Percentiles rank a stretch among this genome's conserved stretches.
Evolutionary conservation across 1,284 basidiomycete genomes (phyloP).

Genomic region (Takashimella tepidaria): DNA sequence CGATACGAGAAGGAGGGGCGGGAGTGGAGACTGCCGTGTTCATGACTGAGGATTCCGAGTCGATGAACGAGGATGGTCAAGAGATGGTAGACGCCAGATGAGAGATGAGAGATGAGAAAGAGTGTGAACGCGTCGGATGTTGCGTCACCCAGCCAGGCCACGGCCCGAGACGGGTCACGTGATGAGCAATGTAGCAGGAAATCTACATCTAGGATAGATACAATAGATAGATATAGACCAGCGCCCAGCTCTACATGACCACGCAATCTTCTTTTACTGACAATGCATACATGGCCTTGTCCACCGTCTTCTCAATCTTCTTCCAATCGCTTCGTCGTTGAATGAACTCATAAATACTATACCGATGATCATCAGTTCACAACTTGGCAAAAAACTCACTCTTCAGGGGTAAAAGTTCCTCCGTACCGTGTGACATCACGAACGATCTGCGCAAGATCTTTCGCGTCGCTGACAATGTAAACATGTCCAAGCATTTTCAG

Average conservation of each 20-base stretch:
- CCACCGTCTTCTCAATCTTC: slow-evolving; percentile 89
- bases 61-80: background rate
- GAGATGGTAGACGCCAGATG: background rate
- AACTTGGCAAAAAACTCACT: slow-evolving; percentile 50
- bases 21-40: background rate
- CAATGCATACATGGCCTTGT: slow-evolving; percentile 83
- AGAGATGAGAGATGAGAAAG: background rate
- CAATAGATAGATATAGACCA: too few species aligned
- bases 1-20: background rate
- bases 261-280: slow-evolving; percentile 87
- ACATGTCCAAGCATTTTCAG: slow-evolving; percentile 96
- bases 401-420: slow-evolving; percentile 84
- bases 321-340: slow-evolving; percentile 92
- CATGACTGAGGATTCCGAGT: background rate
- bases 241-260: slow-evolving; percentile 48
- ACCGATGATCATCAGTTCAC: background rate
- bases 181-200: background rate
- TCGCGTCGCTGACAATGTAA: slow-evolving; percentile 77
- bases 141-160: too few species aligned
- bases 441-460: slow-evolving; percentile 90
- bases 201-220: background rate
- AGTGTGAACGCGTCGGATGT: too few species aligned
- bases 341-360: slow-evolving; percentile 85
- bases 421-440: slow-evolving; percentile 90
- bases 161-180: background rate